A percentile compares a stretch with the other conserved stretches of the same genome.
These are phyloP conservation scores for Neophaeococcomyces mojaviensis DNA, from an alignment of 2,329 filamentous ascomycete species.

Conservation along the genomic window DNA sequence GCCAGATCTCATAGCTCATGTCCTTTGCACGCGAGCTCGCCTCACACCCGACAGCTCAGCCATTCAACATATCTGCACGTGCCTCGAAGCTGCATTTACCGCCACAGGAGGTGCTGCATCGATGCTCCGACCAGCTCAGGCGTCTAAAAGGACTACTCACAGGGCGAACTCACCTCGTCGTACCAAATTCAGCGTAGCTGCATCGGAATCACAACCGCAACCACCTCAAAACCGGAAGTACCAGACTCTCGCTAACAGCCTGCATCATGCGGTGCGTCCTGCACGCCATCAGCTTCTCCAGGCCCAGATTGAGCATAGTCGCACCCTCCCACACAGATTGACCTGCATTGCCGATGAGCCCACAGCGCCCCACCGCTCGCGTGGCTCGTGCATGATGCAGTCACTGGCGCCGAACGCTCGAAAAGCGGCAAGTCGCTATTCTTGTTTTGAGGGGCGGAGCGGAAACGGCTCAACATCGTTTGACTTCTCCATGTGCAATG, in stretches of 20 bases:
- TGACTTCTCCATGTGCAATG: slow-evolving; percentile 16
- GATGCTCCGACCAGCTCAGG: no score
- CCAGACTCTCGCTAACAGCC: neutral
- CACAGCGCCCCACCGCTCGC: neutral
- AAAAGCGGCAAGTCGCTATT: slow-evolving; percentile 27
- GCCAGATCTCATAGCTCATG: no score
- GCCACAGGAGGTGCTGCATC: no score
- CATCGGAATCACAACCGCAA: neutral
- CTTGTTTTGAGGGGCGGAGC: slow-evolving; percentile 27
- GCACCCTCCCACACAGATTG: slow-evolving; percentile 2
- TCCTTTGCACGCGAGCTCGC: no score
- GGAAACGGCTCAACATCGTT: slow-evolving; percentile 20
- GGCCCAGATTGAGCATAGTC: neutral
- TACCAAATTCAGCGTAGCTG: neutral
- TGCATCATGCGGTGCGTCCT: slow-evolving; percentile 7
- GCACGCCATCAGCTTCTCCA: slow-evolving; percentile 6
- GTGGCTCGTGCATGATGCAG: slow-evolving; percentile 4
- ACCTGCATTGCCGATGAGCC: slow-evolving; percentile 7
- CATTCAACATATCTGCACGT: no score
- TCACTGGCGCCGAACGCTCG: neutral
- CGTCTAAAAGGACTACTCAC: neutral
- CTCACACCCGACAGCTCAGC: no score
- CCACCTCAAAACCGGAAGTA: neutral
- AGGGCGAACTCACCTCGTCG: neutral
- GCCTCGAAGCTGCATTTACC: no score